Conservation (phyloP, 129 eudicot species). For the Artemisia tridentata region DNA sequence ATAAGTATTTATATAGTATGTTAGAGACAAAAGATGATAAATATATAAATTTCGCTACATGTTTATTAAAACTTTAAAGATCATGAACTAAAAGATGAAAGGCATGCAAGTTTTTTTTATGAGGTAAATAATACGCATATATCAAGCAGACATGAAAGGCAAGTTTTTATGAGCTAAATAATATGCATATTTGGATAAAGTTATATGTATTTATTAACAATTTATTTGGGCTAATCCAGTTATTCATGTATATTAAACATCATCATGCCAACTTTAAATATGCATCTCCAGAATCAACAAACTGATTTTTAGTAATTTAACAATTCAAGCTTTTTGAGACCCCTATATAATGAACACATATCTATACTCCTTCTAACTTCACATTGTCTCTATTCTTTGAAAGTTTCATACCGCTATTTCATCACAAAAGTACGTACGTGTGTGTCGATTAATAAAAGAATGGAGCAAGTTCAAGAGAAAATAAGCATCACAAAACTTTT, state of each 20-base stretch:
- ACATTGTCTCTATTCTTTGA: constrained; percentile 4
- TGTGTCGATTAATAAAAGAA: background rate
- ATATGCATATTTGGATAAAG: no score
- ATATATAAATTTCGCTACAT: no score
- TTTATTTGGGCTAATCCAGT: background rate
- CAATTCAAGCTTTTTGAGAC: background rate
- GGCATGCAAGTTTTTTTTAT: no score
- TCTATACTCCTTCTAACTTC: background rate
- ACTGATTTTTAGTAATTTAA: no score
- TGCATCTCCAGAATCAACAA: background rate
- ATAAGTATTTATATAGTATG: no score
- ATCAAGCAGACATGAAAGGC: no score
- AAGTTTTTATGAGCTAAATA: no score
- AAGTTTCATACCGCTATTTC: background rate
- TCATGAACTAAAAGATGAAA: no score
- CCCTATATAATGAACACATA: constrained; percentile 20
- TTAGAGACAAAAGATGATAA: no score
- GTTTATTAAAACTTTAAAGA: no score
- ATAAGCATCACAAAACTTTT: constrained; percentile 3
- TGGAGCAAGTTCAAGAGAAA: constrained; percentile 28
- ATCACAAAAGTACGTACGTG: background rate
- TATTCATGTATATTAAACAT: background rate
- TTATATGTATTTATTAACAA: background rate
- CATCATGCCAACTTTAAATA: background rate
- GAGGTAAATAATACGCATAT: no score